phyloP scores from a whole-genome alignment of 2,329 filamentous ascomycete genomes.

The Alternaria solani region DNA sequence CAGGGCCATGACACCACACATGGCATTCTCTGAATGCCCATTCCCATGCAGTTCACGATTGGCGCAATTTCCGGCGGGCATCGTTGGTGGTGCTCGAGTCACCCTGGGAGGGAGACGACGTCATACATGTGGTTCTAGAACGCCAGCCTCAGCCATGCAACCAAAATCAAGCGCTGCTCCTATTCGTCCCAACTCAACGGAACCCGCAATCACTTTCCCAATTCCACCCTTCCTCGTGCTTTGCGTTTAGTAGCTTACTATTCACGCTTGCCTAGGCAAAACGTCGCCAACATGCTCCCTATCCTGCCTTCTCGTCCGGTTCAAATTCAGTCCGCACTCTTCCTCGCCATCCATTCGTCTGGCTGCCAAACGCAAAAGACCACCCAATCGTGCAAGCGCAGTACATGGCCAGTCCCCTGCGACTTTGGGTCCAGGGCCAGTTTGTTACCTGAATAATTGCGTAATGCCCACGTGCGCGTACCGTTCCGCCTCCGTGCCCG shows the following conservation, averaged over 20 bases:
- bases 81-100: background rate
- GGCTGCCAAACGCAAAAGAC: background rate
- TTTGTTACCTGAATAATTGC: background rate
- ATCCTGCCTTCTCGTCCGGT: background rate
- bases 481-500: slow-evolving; percentile 7
- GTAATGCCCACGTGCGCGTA: slow-evolving; percentile 9
- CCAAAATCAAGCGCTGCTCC: background rate
- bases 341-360: background rate
- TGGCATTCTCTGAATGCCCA: slow-evolving; percentile 11
- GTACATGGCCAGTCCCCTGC: background rate
- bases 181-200: background rate
- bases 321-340: background rate
- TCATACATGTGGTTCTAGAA: slow-evolving; percentile 13
- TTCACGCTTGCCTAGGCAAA: background rate
- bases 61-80: background rate
- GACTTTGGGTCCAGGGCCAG: background rate
- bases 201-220: background rate
- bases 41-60: background rate
- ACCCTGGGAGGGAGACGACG: background rate
- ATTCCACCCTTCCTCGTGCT: background rate
- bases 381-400: background rate
- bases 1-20: slow-evolving; percentile 9
- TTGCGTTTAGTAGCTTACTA: background rate
- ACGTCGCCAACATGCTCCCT: background rate
- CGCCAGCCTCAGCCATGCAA: background rate